Base-by-base conservation (phyloP, 108 stramenopile genomes). In the Cyclotella choctawhatcheeana region DNA sequence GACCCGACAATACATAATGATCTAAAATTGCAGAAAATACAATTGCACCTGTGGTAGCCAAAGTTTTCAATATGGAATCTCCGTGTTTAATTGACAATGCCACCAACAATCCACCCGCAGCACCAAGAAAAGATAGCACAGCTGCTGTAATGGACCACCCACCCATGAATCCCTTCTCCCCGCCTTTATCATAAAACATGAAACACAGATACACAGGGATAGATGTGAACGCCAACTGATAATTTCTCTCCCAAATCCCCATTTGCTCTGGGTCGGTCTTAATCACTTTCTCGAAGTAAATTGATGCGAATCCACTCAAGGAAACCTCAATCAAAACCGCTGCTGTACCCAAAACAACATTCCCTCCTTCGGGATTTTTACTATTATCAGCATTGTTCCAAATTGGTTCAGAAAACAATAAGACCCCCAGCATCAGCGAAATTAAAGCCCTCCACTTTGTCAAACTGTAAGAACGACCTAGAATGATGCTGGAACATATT, bases 231-330 rank as follows among this genome's bases (percentile, higher is more conserved):
- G 91, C 87, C 53, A 92, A 58, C 75, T 97, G 97, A 72, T 93
- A 96, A 76, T 97, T 97, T 22, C 97, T 88, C 74, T 96, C 94
- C 93, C 93, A 97, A 50, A 97, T 93, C 27, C 79, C 80, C 52
- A 97, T 52, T 58, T 87, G 82, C 62, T 89, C 77, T 1, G 89
- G 77, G 55, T 92, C 91, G 20, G 71, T 85, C 69, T 89, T 92
- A 58, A 97, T 84, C 34, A 95, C 93, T 79, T 95, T 96, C 82
- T 97, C 96, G 73, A 98, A 97, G 78, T 97, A 98, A 45, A 97
- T 95, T 43, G 92, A 94, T 10, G 95, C 93, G 74, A 97, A 98
- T 44, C 97, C 97, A 65, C 87, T 89, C 45, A 98, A 55, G 2
- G 89, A 85, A 3, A 98, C 95, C 76, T 97, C 97, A 50, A 85